Evolutionary conservation across 2,329 filamentous ascomycete species (phyloP).

Genomic region (Trichoderma semiorbis): DNA sequence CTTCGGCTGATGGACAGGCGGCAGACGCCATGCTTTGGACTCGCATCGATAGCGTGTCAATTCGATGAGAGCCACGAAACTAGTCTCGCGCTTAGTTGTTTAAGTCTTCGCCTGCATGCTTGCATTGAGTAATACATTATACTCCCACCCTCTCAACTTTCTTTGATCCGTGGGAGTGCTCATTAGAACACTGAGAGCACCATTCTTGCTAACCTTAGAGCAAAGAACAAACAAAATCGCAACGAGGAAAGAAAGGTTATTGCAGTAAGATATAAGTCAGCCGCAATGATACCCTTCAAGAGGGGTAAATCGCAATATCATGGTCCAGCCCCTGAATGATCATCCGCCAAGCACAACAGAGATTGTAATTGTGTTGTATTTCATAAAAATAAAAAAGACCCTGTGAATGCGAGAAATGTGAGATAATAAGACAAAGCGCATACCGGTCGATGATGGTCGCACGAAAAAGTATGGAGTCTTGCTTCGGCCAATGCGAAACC

Average conservation of each 20-base stretch:
- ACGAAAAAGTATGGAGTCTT: background rate
- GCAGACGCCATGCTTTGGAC: background rate
- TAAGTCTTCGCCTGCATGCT: background rate
- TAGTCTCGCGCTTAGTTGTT: background rate
- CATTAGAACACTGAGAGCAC: background rate
- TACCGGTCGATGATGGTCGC: background rate
- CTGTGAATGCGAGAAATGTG: background rate
- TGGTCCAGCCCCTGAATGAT: background rate
- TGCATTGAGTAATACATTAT: background rate
- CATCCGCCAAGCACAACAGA: background rate
- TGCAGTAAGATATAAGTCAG: too few species aligned
- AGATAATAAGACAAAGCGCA: background rate
- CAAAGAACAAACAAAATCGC: too few species aligned
- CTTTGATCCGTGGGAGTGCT: background rate
- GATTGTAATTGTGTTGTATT: background rate
- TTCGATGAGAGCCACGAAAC: background rate
- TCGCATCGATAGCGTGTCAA: background rate
- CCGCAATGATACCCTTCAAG: background rate
- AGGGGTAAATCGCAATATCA: background rate
- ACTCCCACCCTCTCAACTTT: background rate
- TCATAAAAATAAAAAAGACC: background rate
- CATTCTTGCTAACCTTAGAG: too few species aligned
- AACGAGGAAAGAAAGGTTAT: background rate
- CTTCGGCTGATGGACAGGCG: background rate
- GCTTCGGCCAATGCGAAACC: slow-evolving; percentile 1